Evolutionary conservation across 2,329 filamentous ascomycete species (phyloP), one percentile per base, ranked within the genome.

Genomic region (Phialophora chinensis): DNA sequence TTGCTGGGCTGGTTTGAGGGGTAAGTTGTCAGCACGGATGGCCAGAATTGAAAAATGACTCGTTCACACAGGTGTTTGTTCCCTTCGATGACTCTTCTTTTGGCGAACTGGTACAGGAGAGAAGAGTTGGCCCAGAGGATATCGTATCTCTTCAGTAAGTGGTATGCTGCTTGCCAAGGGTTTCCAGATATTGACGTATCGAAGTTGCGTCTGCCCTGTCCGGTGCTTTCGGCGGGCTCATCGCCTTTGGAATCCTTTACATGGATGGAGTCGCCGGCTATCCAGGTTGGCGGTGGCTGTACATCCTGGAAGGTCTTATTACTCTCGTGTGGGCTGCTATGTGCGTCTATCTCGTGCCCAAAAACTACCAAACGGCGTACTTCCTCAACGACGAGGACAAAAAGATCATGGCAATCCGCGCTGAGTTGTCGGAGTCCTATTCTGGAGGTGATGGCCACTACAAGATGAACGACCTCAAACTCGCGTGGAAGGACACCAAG

Each of bases 261-360:
- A 83, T 86, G 80, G 79, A 83, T 57, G 83, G 83, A 0, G 75
- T 82, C 6, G 80, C 77, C 10, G 79, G 79, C 14, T 79, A 79
- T 54, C 76, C 76, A 14, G 81, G 81, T 44, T 66, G 66, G 62
- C 25, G 62, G 42, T 68, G 66, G 66, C 66, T 72, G 3, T 72
- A 70, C 49, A 78, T 78, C 62, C 71, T 78, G 35, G 76, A 78
- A 65, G 72, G 71, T 3, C 57, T 78, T 11, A 69, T 77, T 35
- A 74, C 76, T 5, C 69, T 76, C n/a, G 63, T 73, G 14, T 56
- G 72, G 23, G 73, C 73, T 6, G 54, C 71, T 2, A 58, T 64
- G 4, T 73, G 73, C 33, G 70, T 73, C 44, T 74, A 73, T 17
- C 55, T 77, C 23, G 72, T 77, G 33, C 73, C 72, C 2, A 73